Percentiles rank a stretch among this genome's conserved stretches.
phyloP scores from a whole-genome alignment of 1,284 basidiomycete species.

The Moesziomyces sp. region DNA sequence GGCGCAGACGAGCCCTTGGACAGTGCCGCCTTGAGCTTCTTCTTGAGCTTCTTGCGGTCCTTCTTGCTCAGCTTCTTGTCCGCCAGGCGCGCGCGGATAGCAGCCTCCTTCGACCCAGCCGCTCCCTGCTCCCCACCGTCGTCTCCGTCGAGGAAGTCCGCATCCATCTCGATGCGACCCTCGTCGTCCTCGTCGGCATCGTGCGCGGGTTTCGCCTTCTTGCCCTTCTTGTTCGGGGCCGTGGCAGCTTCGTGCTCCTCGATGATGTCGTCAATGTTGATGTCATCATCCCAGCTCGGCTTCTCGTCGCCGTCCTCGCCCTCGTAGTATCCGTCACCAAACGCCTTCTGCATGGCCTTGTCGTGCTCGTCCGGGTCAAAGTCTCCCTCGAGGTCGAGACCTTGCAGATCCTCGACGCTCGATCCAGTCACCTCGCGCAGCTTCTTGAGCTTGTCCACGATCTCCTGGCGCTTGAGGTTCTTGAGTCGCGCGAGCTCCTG shows the following conservation, averaged over 20 bases:
- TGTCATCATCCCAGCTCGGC: constrained; percentile 88
- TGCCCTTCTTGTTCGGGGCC: constrained; percentile 71
- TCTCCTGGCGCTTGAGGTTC: constrained; percentile 60
- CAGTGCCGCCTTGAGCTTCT: constrained; percentile 63
- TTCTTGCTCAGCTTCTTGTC: constrained; percentile 77
- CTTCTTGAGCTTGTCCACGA: constrained; percentile 62
- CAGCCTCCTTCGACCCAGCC: constrained; percentile 30
- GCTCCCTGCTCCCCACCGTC: constrained; percentile 20
- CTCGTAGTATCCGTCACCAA: constrained; percentile 61
- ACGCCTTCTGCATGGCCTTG: constrained; percentile 57
- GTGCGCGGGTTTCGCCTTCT: constrained; percentile 69
- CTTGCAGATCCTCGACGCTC: constrained; percentile 49
- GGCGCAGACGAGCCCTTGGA: constrained; percentile 46
- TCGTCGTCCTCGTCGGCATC: constrained; percentile 67
- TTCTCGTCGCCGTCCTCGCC: constrained; percentile 70
- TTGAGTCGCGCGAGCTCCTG: constrained; percentile 58
- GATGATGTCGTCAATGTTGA: constrained; percentile 79
- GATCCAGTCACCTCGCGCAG: constrained; percentile 61
- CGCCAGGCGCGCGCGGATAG: constrained; percentile 37
- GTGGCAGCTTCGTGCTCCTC: constrained; percentile 68
- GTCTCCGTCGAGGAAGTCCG: constrained; percentile 71
- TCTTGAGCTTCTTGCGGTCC: constrained; percentile 76
- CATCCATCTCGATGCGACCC: constrained; percentile 78
- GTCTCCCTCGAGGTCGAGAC: constrained; percentile 60
- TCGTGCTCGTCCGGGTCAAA: constrained; percentile 66